phyloP scores from a whole-genome alignment of 495 filamentous ascomycete species.

The Penicillium ochrochloron region DNA sequence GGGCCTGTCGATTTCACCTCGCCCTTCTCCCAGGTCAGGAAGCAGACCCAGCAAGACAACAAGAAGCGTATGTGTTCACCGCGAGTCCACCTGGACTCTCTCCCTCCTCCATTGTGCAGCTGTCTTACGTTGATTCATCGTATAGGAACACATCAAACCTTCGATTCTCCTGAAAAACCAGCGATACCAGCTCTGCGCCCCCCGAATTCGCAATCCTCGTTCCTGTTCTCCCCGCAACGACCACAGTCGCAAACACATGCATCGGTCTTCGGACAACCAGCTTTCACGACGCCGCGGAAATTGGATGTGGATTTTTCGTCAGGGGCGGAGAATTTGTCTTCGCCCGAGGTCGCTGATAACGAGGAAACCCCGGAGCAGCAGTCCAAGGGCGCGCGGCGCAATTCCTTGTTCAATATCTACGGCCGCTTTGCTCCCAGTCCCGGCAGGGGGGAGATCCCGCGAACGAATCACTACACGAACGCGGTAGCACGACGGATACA shows the following conservation, averaged over 20 bases:
- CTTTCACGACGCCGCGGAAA: constrained; percentile 82
- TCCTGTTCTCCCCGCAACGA: constrained; percentile 44
- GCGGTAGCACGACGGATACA: constrained; percentile 56
- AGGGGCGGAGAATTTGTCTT: constrained; percentile 76
- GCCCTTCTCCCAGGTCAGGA: constrained; percentile 59
- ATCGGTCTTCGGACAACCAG: constrained; percentile 63
- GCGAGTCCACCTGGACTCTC: neutral
- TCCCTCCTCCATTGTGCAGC: neutral
- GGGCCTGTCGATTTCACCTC: constrained; percentile 60
- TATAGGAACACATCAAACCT: constrained; percentile 54
- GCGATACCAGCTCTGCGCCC: constrained; percentile 50
- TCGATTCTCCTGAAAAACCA: constrained; percentile 58
- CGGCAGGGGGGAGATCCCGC: constrained; percentile 61
- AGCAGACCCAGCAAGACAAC: constrained; percentile 43
- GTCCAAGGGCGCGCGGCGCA: constrained; percentile 49
- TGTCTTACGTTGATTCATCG: neutral
- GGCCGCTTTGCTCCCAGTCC: constrained; percentile 53
- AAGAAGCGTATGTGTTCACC: constrained; percentile 55
- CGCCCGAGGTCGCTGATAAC: constrained; percentile 71
- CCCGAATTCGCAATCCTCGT: constrained; percentile 54
- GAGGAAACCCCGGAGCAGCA: constrained; percentile 70
- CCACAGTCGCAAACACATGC: constrained; percentile 38
- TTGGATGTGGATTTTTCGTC: constrained; percentile 74
- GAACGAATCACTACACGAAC: constrained; percentile 56
- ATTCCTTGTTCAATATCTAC: constrained; percentile 50